These are phyloP conservation scores for Symbiodinium pilosum DNA, from an alignment of 73 alveolate genomes.

Conservation along the genomic window DNA sequence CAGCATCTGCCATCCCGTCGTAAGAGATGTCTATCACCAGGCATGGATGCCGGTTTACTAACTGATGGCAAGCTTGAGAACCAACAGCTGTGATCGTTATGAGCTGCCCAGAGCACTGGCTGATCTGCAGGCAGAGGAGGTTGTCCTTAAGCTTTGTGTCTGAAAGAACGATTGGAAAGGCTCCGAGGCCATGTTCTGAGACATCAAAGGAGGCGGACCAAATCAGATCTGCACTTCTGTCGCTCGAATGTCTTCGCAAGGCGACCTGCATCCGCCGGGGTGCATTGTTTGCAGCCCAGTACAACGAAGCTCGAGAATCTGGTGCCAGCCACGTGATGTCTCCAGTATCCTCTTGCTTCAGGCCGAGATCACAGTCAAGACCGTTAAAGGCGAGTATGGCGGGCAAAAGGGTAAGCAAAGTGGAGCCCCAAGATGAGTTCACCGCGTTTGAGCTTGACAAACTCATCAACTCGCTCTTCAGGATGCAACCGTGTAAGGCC, in stretches of 20 bases:
- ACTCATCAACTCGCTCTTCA: conserved; percentile 48
- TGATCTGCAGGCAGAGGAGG: conserved; percentile 34
- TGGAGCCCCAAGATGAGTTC: conserved; percentile 44
- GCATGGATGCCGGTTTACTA: conserved; percentile 70
- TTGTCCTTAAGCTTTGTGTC: conserved; percentile 27
- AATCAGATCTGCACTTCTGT: neutral
- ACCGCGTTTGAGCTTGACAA: conserved; percentile 37
- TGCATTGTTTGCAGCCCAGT: neutral
- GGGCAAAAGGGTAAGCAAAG: conserved; percentile 30
- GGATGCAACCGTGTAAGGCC: conserved; percentile 20
- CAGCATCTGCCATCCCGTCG: neutral
- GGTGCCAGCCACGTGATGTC: conserved; percentile 34
- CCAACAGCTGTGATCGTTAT: conserved; percentile 34
- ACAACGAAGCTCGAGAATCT: neutral
- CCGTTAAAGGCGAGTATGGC: conserved; percentile 50
- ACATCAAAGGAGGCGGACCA: conserved; percentile 81
- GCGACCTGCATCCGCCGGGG: conserved; percentile 23
- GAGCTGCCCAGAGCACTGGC: conserved; percentile 64
- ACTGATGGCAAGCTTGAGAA: conserved; percentile 39
- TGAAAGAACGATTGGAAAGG: conserved; percentile 35
- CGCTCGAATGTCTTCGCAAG: neutral
- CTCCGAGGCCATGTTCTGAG: conserved; percentile 67
- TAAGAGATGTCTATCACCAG: conserved; percentile 26
- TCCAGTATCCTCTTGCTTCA: conserved; percentile 1
- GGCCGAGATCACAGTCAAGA: conserved; percentile 24